These are phyloP conservation scores for Penicillium sp. DNA, from an alignment of 2,329 filamentous ascomycete species.

Conservation along the genomic window DNA sequence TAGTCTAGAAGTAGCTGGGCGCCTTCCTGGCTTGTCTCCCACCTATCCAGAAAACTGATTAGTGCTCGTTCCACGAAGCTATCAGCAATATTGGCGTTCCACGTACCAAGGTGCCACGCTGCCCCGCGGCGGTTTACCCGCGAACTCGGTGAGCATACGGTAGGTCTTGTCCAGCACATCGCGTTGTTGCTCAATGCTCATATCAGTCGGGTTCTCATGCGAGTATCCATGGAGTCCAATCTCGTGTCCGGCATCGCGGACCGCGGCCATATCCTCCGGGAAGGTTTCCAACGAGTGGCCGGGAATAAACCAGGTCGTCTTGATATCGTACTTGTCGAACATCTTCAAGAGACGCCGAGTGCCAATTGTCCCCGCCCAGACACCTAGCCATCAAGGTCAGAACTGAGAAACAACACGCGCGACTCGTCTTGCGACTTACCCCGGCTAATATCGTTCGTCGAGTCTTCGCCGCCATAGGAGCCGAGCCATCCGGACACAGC, in stretches of 20 bases:
- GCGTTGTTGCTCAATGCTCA: constrained; percentile 75
- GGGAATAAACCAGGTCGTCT: constrained; percentile 68
- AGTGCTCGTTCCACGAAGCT: background rate
- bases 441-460: constrained; percentile 36
- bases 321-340: constrained; percentile 73
- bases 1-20: constrained; percentile 52
- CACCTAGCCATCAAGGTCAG: constrained; percentile 41
- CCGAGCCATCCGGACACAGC: constrained; percentile 39
- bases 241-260: constrained; percentile 68
- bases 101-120: constrained; percentile 70
- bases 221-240: constrained; percentile 73
- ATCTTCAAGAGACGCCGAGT: constrained; percentile 69
- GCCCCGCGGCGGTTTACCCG: constrained; percentile 73
- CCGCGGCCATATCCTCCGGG: constrained; percentile 65
- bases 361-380: constrained; percentile 72
- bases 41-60: constrained; percentile 37
- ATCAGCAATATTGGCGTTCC: background rate
- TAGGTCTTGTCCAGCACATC: constrained; percentile 79
- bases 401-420: background rate
- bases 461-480: constrained; percentile 40
- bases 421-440: constrained; percentile 18
- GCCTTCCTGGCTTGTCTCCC: constrained; percentile 72
- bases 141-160: constrained; percentile 74
- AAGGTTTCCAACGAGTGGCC: constrained; percentile 69
- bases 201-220: constrained; percentile 73